Base-by-base conservation (phyloP, 805 yeast species). In the Zygotorulaspora danielsina region DNA sequence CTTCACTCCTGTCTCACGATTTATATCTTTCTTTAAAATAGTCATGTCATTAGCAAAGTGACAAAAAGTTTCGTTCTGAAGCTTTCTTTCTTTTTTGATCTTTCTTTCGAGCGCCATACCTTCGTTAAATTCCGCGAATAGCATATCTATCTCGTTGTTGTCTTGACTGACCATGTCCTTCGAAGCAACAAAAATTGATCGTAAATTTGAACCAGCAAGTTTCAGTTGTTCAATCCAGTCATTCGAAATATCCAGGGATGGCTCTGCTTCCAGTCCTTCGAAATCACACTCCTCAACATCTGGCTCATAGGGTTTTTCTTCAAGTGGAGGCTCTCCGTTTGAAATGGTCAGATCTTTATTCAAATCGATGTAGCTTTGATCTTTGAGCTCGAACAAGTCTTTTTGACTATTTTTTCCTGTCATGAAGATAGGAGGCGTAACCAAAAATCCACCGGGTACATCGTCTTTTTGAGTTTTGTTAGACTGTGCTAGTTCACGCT, bases 231-330 rank as follows among this genome's bases (percentile, higher is more conserved):
- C 66, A 17, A 75, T 66, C 90, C 94, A 84, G 46, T 79, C 73
- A 21, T 68, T 67, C 5, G 81, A 70, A 1, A 69, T 67, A 1
- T 78, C 73, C 29, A 78, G 63, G 19, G 67, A 56, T 1, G 79
- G 72, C 19, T 65, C 64, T 4, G 57, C 66, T 45, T 70, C 73
- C 30, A 67, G 59, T 45, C 64, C 69, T 25, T 54, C 72, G 57
- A 71, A 63, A 51, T 75, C 79, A 1, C 65, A 55, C 20, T 67
- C 74, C 17, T 64, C 65, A 11, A 73, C 62, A 42, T 77, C 76
- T 0, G 90, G 90, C 57, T 84, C 93, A 54, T 75, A 84, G 2
- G 78, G 82, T 50, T 77, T 81, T 48, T 80, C 84, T 34, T 72
- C 68, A 5, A 81, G 69, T 15, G 78, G 56, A 28, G 53, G 39